phyloP scores from a whole-genome alignment of 1,139 yeast species.

The Casaregolazyma lundiana region DNA sequence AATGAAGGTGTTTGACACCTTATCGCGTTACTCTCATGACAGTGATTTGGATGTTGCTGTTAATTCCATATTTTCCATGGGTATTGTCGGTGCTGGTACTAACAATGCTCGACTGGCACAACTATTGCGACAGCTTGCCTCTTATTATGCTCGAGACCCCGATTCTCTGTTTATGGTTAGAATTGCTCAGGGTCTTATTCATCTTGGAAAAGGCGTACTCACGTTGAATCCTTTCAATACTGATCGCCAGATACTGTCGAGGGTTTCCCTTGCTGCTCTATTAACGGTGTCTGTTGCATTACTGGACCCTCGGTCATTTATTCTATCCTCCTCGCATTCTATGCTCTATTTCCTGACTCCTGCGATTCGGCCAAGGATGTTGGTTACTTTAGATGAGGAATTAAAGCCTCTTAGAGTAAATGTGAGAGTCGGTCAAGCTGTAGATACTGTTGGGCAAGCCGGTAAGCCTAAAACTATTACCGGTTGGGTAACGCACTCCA shows the following conservation, averaged over 20 bases:
- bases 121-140: slow-evolving; percentile 87
- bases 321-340: slow-evolving; percentile 64
- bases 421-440: slow-evolving; percentile 98
- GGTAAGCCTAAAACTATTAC: slow-evolving; percentile 98
- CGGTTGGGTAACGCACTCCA: slow-evolving; percentile 98
- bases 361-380: slow-evolving; percentile 89
- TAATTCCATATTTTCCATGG: slow-evolving; percentile 95
- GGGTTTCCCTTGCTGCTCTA: slow-evolving; percentile 85
- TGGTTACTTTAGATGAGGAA: slow-evolving; percentile 86
- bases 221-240: slow-evolving; percentile 85
- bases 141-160: slow-evolving; percentile 85
- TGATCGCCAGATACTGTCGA: slow-evolving; percentile 82
- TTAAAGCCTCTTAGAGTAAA: slow-evolving; percentile 88
- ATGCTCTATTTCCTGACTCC: slow-evolving; percentile 83
- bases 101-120: slow-evolving; percentile 98
- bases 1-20: slow-evolving; percentile 94
- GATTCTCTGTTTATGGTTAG: slow-evolving; percentile 91
- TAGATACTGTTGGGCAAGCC: slow-evolving; percentile 97
- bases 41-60: slow-evolving; percentile 91
- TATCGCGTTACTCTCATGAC: slow-evolving; percentile 94
- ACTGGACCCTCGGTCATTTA: slow-evolving; percentile 73
- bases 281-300: slow-evolving; percentile 81
- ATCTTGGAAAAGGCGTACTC: slow-evolving; percentile 92
- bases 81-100: slow-evolving; percentile 97
- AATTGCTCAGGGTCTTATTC: slow-evolving; percentile 90